Base-by-base conservation (phyloP, 805 yeast genomes). In the Cyberlindnera xishuangbannaensis region DNA sequence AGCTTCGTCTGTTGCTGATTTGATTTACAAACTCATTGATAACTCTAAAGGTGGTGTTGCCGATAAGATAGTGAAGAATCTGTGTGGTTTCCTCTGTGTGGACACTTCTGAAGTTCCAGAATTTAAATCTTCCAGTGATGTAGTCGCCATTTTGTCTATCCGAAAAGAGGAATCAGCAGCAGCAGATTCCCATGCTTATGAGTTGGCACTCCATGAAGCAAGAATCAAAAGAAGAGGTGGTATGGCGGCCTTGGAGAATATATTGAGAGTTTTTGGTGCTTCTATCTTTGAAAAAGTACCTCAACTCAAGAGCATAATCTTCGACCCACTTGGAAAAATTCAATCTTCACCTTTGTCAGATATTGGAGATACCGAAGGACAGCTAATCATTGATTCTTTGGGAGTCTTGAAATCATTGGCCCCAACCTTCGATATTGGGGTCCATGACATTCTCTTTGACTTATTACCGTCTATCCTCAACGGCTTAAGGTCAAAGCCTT, bases 51-150 rank as follows among this genome's bases (percentile, higher is more conserved):
- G 53, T n/a, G 78, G 77, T 23, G 92, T 90, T 2, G 77, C 90
- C 3, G 94, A 85, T 47, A 92, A 92, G 54, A 82, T 94, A 43
- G 75, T 85, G 27, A 90, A 85, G 55, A 92, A 92, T 51, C 62
- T 94, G 36, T 84, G 95, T 61, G 95, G 90, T 0, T 90, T 90
- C 53, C 54, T 92, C 32, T 92, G 98, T 61, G 96, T 88, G 20
- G 98, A 90, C 54, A 86, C 96, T 0, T 75, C 92, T 4, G 97
- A 88, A 53, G 96, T 90, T 20, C 98, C 98, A 3, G 97, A 86
- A 50, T 92, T 85, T 51, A 65, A 67, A 12, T 78, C 82, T 28
- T 83, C 83, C 46, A 70, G 72, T 24, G 57, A 60, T 11, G 63
- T 68, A 36, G 66, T 58, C 13, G 75, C 62, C 11, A 80, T 90